Evolutionary conservation across 768 basidiomycete genomes (phyloP), one percentile per base, ranked within the genome.

Genomic region (Sarcomyxa edulis): DNA sequence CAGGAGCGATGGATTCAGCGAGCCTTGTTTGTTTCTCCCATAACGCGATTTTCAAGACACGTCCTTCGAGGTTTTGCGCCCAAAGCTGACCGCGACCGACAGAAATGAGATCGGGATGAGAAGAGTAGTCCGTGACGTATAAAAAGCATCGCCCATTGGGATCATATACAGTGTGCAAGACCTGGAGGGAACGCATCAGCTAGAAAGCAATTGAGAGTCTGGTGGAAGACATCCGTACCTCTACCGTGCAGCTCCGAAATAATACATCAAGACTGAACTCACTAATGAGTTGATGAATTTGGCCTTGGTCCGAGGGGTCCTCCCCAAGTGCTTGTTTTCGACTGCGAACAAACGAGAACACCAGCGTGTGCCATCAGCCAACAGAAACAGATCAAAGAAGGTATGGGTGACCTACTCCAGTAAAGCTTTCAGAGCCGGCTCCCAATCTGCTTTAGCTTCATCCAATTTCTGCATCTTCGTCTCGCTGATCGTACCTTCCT

Each of bases 71-170:
- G n/a, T 63, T 61, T n/a, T 37, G 39, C 3, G 67, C 59, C 68
- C 72, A 74, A 16, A 57, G 49, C 34, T 60, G 56, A 7, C 58
- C 46, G 8, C 55, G 45, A 14, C 49, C 40, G 3, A 52, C 41
- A n/a, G 54, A 44, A 4, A 58, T 49, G 24, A 82, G 57, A 35
- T 69, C 56, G 3, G 64, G 47, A 37, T 79, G 69, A 3, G 59
- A 51, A 2, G 81, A 81, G 49, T 83, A 85, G 53, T 86, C 84
- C 6, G 81, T 84, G 22, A 80, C 72, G 44, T 72, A 78, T 26
- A 84, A 54, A 34, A 59, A 65, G 4, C 66, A 55, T 18, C 53
- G 51, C 19, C 60, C 53, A 21, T 53, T 47, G 12, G 60, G 48
- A 30, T 62, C 58, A 14, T 54, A 45, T 9, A 59, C 57, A 14